Percentiles rank a stretch among this genome's conserved stretches.
phyloP scores from a whole-genome alignment of 1,284 basidiomycete species.

The Cystobasidium sp. region DNA sequence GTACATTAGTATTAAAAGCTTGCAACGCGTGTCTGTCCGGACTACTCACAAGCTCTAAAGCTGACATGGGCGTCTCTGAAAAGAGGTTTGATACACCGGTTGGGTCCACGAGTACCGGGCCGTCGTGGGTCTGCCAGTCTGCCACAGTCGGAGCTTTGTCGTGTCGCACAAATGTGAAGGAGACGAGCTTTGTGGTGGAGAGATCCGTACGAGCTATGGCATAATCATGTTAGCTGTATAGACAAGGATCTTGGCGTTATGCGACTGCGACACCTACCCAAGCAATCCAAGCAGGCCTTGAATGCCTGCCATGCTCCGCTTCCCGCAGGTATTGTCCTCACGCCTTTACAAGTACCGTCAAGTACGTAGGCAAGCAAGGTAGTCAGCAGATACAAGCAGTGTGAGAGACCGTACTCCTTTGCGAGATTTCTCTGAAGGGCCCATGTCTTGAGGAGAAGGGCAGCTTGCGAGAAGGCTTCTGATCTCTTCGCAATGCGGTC shows the following conservation, averaged over 20 bases:
- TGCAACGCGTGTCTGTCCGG: neutral
- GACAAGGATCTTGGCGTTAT: slow-evolving; percentile 53
- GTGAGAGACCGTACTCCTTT: slow-evolving; percentile 57
- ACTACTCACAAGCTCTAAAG: slow-evolving; percentile 57
- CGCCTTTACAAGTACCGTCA: slow-evolving; percentile 61
- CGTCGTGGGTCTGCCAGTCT: slow-evolving; percentile 51
- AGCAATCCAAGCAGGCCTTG: slow-evolving; percentile 55
- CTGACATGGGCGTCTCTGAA: slow-evolving; percentile 69
- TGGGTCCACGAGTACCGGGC: slow-evolving; percentile 76
- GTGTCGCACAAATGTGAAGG: neutral
- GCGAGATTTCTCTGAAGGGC: slow-evolving; percentile 82
- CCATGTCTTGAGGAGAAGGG: slow-evolving; percentile 85
- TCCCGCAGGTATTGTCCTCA: slow-evolving; percentile 56
- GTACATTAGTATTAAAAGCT: neutral
- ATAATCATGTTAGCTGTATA: neutral
- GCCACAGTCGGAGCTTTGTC: slow-evolving; percentile 44
- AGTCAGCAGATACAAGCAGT: slow-evolving; percentile 68
- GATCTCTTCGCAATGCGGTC: slow-evolving; percentile 69
- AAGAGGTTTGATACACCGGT: slow-evolving; percentile 79
- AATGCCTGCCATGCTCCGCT: slow-evolving; percentile 53
- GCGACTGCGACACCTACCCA: slow-evolving; percentile 44
- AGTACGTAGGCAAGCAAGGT: slow-evolving; percentile 56
- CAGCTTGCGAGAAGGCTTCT: slow-evolving; percentile 73
- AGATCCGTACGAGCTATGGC: slow-evolving; percentile 22
- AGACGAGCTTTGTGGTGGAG: neutral